Evolutionary conservation across 108 stramenopile genomes (phyloP).

Genomic region (Nitzschia sp.): DNA sequence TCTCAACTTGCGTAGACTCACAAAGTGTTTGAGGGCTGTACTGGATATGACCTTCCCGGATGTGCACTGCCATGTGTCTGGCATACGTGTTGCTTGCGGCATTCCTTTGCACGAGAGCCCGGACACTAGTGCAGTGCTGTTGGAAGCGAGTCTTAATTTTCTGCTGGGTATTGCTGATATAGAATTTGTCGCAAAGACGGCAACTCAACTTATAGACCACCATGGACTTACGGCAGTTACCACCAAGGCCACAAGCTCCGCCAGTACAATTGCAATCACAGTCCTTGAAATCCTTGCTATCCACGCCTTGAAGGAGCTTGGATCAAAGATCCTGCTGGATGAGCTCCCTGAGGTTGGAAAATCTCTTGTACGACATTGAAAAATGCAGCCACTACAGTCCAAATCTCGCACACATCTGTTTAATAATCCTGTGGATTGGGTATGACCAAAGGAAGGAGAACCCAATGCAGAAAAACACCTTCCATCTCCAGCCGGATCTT

Average conservation of each 20-base stretch:
- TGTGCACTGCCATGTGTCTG: not conserved
- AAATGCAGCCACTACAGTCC: too few relatives aligned
- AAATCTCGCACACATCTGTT: too few relatives aligned
- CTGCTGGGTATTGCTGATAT: not conserved
- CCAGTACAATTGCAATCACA: not conserved
- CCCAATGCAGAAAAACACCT: too few relatives aligned
- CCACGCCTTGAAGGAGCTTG: not conserved
- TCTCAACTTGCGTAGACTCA: not conserved
- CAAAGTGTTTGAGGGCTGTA: not conserved
- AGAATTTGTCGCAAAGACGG: not conserved
- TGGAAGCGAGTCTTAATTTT: not conserved
- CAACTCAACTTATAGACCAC: not conserved
- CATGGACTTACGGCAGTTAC: not conserved
- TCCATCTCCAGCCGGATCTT: too few relatives aligned
- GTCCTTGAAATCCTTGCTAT: not conserved
- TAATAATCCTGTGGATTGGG: too few relatives aligned
- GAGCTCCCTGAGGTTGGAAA: too few relatives aligned
- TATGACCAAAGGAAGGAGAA: too few relatives aligned
- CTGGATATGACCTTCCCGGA: not conserved
- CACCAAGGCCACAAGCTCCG: not conserved
- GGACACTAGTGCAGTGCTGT: conserved; percentile 1
- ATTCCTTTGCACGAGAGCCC: not conserved
- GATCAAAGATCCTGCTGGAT: not conserved
- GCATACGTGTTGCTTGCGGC: not conserved
- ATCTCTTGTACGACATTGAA: too few relatives aligned